Evolutionary conservation across 1,284 basidiomycete genomes (phyloP).

Genomic region (Microbotryum scabiosae): DNA sequence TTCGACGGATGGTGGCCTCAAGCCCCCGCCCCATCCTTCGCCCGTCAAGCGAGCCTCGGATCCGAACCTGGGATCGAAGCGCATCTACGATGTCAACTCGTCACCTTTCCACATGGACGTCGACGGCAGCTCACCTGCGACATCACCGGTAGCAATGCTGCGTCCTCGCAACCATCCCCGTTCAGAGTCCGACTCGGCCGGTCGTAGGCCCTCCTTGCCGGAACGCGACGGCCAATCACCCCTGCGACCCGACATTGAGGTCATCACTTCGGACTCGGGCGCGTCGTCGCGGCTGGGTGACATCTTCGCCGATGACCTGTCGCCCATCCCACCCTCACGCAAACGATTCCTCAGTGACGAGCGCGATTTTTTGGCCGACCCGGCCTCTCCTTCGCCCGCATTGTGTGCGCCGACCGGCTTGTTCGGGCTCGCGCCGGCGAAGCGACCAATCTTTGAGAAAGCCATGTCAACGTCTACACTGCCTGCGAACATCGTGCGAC

Average conservation of each 20-base stretch:
- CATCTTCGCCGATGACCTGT: conserved; percentile 14
- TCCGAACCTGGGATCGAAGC: background rate
- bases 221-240: background rate
- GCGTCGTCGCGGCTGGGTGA: conserved; percentile 15
- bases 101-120: conserved; percentile 29
- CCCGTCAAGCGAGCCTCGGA: too few species aligned
- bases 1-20: background rate
- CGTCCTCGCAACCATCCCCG: conserved; percentile 13
- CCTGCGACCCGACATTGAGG: background rate
- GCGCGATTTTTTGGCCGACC: conserved; percentile 23
- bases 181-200: conserved; percentile 18
- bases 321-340: conserved; percentile 24
- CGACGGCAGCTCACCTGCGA: conserved; percentile 20
- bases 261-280: conserved; percentile 9
- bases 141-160: background rate
- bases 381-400: conserved; percentile 9
- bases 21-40: conserved; percentile 4
- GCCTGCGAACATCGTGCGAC: conserved; percentile 1
- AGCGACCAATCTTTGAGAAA: conserved; percentile 10
- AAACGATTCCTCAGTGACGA: conserved; percentile 26
- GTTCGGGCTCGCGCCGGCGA: background rate
- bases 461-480: conserved; percentile 10
- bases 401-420: conserved; percentile 3
- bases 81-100: conserved; percentile 1
- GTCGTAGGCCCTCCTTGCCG: background rate